phyloP scores from a whole-genome alignment of 148 eudicot genomes.

The Cornus florida region DNA sequence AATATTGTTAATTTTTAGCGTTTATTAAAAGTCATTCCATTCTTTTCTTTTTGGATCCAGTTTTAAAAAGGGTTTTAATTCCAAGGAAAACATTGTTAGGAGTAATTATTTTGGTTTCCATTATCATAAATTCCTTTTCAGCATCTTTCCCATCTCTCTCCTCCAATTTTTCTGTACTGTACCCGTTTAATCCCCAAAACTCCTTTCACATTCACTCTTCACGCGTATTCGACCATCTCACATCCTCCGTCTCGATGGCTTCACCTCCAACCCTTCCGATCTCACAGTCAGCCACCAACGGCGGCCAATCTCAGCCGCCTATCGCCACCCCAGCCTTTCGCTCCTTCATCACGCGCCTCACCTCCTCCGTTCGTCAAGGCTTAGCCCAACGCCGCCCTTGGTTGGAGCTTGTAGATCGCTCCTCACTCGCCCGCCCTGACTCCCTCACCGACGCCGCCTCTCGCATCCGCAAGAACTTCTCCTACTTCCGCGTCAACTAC shows the following conservation, averaged over 20 bases:
- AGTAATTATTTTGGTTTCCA: too few species aligned
- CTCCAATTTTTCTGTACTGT: too few species aligned
- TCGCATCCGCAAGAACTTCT: slow-evolving; percentile 67
- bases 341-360: slow-evolving; percentile 44
- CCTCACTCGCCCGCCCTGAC: slow-evolving; percentile 67
- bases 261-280: slow-evolving; percentile 56
- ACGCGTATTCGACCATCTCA: slow-evolving; percentile 10
- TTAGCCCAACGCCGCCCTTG: slow-evolving; percentile 76
- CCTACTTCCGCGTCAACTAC: slow-evolving; percentile 77
- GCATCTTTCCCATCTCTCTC: too few species aligned
- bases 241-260: slow-evolving; percentile 42
- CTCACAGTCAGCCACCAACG: slow-evolving; percentile 18
- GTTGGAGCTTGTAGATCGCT: slow-evolving; percentile 64
- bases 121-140: too few species aligned
- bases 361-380: slow-evolving; percentile 48
- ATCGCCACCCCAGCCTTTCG: slow-evolving; percentile 62
- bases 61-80: too few species aligned
- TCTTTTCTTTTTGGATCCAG: too few species aligned
- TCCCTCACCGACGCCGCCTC: slow-evolving; percentile 61
- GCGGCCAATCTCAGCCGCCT: slow-evolving; percentile 34
- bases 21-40: too few species aligned
- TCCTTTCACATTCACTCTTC: too few species aligned
- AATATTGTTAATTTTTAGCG: too few species aligned
- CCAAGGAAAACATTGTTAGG: too few species aligned
- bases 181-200: too few species aligned